Percentiles rank a stretch among this genome's conserved stretches.
Evolutionary conservation across 2,329 filamentous ascomycete genomes (phyloP).

Genomic region (Madurella mycetomatis): DNA sequence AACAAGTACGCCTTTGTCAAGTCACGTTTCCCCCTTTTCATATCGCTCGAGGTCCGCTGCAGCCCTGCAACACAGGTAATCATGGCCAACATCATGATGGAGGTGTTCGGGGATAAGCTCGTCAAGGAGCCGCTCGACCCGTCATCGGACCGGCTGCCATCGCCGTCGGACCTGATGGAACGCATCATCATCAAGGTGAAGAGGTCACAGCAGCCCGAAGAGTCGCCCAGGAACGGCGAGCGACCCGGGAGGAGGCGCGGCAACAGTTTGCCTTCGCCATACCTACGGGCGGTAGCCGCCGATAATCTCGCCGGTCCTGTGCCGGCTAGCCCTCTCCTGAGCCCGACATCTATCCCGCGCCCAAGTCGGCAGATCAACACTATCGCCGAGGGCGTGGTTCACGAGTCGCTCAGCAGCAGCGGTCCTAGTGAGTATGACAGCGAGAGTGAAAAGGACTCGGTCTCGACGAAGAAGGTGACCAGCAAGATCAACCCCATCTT

Average conservation of each 20-base stretch:
- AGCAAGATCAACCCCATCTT: constrained; percentile 85
- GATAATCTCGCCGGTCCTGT: constrained; percentile 55
- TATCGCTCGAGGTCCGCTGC: constrained; percentile 96
- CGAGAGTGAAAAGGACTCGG: constrained; percentile 52
- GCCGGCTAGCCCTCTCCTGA: constrained; percentile 51
- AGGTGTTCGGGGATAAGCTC: constrained; percentile 75
- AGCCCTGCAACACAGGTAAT: constrained; percentile 72
- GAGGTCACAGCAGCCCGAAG: constrained; percentile 57
- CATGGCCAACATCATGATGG: constrained; percentile 88
- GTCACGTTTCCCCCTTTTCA: constrained; percentile 83
- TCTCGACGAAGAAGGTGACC: constrained; percentile 54
- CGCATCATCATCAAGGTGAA: constrained; percentile 94
- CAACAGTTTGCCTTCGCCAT: constrained; percentile 75
- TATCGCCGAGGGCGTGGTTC: constrained; percentile 54
- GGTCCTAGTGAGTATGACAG: constrained; percentile 75
- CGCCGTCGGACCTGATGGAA: constrained; percentile 78
- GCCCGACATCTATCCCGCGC: constrained; percentile 46
- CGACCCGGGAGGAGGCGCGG: constrained; percentile 49
- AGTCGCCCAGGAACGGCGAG: constrained; percentile 42
- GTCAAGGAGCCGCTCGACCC: constrained; percentile 70
- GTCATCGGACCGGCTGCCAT: constrained; percentile 66
- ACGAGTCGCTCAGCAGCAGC: constrained; percentile 52
- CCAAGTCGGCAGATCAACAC: constrained; percentile 54
- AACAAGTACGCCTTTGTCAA: constrained; percentile 90
- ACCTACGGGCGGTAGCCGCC: constrained; percentile 56